A percentile compares a stretch with the other conserved stretches of the same genome.
These are phyloP conservation scores for Kockiozyma suomiensis DNA, from an alignment of 805 yeast genomes.

Conservation along the genomic window DNA sequence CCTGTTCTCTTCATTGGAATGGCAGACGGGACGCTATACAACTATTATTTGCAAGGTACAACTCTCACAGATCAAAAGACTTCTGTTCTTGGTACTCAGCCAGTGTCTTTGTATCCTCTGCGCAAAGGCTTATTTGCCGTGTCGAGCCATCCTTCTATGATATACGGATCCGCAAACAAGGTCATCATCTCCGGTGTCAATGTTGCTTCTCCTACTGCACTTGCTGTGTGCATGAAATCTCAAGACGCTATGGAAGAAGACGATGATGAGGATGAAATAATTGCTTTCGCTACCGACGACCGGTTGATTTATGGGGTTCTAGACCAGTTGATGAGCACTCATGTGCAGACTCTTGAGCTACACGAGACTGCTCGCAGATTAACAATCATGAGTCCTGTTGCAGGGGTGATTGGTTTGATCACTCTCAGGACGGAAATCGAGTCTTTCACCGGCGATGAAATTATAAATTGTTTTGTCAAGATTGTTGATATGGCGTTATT, in stretches of 20 bases:
- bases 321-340: slow-evolving; percentile 32
- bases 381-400: slow-evolving; percentile 9
- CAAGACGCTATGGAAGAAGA: slow-evolving; percentile 3
- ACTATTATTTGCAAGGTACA: slow-evolving; percentile 5
- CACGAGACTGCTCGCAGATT: slow-evolving; percentile 32
- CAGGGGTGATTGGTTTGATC: slow-evolving; percentile 21
- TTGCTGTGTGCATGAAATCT: slow-evolving; percentile 15
- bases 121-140: slow-evolving; percentile 24
- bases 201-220: slow-evolving; percentile 25
- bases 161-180: slow-evolving; percentile 23
- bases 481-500: slow-evolving; percentile 26
- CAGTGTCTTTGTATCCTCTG: slow-evolving; percentile 20
- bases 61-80: slow-evolving; percentile 22
- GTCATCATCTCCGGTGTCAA: slow-evolving; percentile 27
- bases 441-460: slow-evolving; percentile 25
- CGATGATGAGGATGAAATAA: slow-evolving; percentile 5
- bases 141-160: slow-evolving; percentile 32
- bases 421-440: slow-evolving; percentile 32
- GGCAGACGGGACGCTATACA: slow-evolving; percentile 33
- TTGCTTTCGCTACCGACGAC: slow-evolving; percentile 27
- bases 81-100: slow-evolving; percentile 29
- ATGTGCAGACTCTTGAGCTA: slow-evolving; percentile 33
- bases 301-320: slow-evolving; percentile 23
- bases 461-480: slow-evolving; percentile 24
- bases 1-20: slow-evolving; percentile 28